Base-by-base conservation (phyloP, 441 rosid genomes). In the Melastoma candidum region DNA sequence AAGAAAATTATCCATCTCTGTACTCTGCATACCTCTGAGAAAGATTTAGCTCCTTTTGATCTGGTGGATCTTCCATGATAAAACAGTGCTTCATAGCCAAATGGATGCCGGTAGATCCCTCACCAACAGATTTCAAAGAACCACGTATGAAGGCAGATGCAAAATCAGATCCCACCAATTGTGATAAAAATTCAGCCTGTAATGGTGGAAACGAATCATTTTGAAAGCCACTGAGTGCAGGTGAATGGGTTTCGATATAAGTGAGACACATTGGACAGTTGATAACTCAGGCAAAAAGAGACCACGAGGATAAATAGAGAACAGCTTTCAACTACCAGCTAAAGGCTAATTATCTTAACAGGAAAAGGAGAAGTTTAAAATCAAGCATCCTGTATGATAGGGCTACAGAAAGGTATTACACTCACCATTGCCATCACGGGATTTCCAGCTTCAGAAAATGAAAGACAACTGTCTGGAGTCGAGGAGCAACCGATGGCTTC, bases 381-480 rank as follows among this genome's bases (percentile, higher is more conserved):
- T 4, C 5, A 4, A 32, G 41, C 41, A 32, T 32, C 8, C 41
- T 4, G 41, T 32, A 32, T 32, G 8, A 32, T 32, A 8, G 41
- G 41, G 41, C 7, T 4, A 8, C 41, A 32, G 41, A 32, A 32
- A 32, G 41, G 41, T 29, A 32, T 39, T 50, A 56, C 54, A 73
- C 97, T 74, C 76, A 88, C 98, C 96, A 93, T 69, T 58, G 97
- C 97, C 90, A 93, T 88, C 68, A 75, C 95, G 57, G 98, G 98
- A 65, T 86, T 88, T 68, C 98, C 98, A 56, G 77, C 83, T 57
- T 86, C 97, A 63, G 90, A 82, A 82, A 93, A 93, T 71, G 97
- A 84, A 49, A 76, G 66, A 11, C 72, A 68, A 54, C 72, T 60
- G 71, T 85, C 98, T 56, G 87, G 77, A 5, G 80, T 68, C 58